Conservation (phyloP, 768 basidiomycete species). For the Lactarius akahatsu region DNA sequence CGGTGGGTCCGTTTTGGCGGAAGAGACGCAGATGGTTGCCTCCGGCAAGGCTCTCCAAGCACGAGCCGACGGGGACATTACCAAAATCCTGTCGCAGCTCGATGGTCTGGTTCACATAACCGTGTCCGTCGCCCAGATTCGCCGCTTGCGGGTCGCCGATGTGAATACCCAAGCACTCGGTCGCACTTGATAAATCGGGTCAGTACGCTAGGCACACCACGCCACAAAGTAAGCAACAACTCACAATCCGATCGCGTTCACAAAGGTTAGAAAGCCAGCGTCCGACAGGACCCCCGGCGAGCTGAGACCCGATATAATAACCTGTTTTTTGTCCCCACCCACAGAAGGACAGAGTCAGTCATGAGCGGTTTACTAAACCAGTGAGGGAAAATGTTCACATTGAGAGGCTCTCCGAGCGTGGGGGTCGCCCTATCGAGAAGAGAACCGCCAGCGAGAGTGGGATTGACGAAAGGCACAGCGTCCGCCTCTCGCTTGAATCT, state of each 20-base stretch:
- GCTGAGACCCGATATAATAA: conserved; percentile 27
- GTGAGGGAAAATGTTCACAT: conserved; percentile 11
- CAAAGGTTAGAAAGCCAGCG: conserved; percentile 25
- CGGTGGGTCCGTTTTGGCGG: conserved; percentile 35
- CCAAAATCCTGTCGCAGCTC: conserved; percentile 49
- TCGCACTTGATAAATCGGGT: conserved; percentile 23
- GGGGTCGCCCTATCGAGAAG: neutral
- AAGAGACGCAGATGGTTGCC: conserved; percentile 31
- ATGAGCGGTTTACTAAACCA: neutral
- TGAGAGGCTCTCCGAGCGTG: conserved; percentile 28
- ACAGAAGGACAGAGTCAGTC: neutral
- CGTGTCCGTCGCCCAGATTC: conserved; percentile 50
- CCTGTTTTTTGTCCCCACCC: neutral
- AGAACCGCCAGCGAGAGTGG: neutral
- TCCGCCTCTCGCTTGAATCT: neutral
- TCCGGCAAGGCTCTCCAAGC: conserved; percentile 37
- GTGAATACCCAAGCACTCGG: conserved; percentile 37
- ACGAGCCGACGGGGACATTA: conserved; percentile 40
- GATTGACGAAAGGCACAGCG: conserved; percentile 3
- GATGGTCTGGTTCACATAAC: conserved; percentile 43
- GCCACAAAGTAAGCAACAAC: neutral
- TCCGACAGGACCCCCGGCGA: conserved; percentile 22
- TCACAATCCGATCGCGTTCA: conserved; percentile 27
- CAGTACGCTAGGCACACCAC: neutral
- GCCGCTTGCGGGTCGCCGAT: conserved; percentile 41